phyloP scores from a whole-genome alignment of 2,329 filamentous ascomycete genomes.

The Apiospora kogelbergensis region DNA sequence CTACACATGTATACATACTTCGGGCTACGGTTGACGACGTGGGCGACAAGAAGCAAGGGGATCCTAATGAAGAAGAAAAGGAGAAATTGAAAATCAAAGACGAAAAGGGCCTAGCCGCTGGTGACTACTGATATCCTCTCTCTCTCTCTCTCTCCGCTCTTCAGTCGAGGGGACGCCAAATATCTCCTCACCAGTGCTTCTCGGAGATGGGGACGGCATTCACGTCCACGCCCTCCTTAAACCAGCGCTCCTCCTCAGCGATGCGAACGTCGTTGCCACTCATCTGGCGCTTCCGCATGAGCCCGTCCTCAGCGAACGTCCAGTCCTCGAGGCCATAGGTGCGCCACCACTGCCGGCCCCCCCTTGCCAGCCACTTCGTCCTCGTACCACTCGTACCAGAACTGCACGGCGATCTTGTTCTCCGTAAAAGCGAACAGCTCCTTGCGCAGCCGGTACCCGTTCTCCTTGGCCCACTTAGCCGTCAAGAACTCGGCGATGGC shows the following conservation, averaged over 20 bases:
- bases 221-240: constrained; percentile 67
- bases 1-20: background rate
- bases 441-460: constrained; percentile 73
- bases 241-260: constrained; percentile 64
- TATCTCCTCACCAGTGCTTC: constrained; percentile 63
- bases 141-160: background rate
- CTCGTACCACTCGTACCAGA: constrained; percentile 85
- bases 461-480: constrained; percentile 73
- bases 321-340: constrained; percentile 83
- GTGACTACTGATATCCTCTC: background rate
- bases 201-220: constrained; percentile 66
- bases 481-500: constrained; percentile 68
- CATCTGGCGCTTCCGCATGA: constrained; percentile 76
- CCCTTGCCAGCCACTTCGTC: constrained; percentile 46
- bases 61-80: background rate
- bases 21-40: too few species aligned
- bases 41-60: background rate
- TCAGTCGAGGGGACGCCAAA: too few species aligned
- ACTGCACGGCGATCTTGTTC: constrained; percentile 76
- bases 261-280: constrained; percentile 72
- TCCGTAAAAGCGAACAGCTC: constrained; percentile 78
- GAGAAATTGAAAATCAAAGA: background rate
- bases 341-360: constrained; percentile 69
- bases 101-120: background rate
- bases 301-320: constrained; percentile 69